These are phyloP conservation scores for Yarrowia phangngaensis DNA, from an alignment of 805 yeast genomes.

Conservation along the genomic window DNA sequence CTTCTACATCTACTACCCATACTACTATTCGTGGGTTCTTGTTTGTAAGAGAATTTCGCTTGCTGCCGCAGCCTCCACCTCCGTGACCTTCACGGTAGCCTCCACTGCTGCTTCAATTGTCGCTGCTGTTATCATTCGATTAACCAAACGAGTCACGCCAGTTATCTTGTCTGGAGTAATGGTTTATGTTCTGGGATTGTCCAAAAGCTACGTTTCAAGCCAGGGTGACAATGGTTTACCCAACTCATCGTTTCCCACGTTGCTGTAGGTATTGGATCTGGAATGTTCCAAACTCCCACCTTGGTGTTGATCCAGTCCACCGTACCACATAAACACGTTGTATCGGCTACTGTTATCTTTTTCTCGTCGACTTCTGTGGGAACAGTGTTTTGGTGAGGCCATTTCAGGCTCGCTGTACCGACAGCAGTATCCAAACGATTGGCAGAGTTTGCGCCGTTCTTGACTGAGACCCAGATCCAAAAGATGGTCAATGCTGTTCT, in stretches of 20 bases:
- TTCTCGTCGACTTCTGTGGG: constrained; percentile 60
- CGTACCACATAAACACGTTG: constrained; percentile 61
- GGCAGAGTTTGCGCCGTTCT: constrained; percentile 9
- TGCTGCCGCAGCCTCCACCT: constrained; percentile 22
- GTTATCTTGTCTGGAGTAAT: constrained; percentile 57
- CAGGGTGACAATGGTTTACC: constrained; percentile 47
- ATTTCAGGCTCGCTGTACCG: constrained; percentile 73
- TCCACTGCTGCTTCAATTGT: constrained; percentile 11
- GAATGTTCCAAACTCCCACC: constrained; percentile 62
- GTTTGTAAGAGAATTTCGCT: constrained; percentile 25
- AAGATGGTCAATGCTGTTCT: constrained; percentile 7
- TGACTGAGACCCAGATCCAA: not conserved
- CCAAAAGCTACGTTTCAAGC: constrained; percentile 55
- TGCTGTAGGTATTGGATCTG: constrained; percentile 68
- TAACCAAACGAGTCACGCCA: constrained; percentile 51
- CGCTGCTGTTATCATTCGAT: constrained; percentile 17
- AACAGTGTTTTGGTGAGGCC: constrained; percentile 58
- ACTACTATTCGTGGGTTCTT: constrained; percentile 27
- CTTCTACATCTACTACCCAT: constrained; percentile 20
- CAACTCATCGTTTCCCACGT: constrained; percentile 66
- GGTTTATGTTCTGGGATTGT: constrained; percentile 61
- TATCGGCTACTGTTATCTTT: constrained; percentile 55
- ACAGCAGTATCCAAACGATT: constrained; percentile 47
- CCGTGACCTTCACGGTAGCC: constrained; percentile 13
- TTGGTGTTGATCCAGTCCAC: constrained; percentile 58